Base-by-base conservation (phyloP, 2,329 filamentous ascomycete species). In the Cercospora sojina region DNA sequence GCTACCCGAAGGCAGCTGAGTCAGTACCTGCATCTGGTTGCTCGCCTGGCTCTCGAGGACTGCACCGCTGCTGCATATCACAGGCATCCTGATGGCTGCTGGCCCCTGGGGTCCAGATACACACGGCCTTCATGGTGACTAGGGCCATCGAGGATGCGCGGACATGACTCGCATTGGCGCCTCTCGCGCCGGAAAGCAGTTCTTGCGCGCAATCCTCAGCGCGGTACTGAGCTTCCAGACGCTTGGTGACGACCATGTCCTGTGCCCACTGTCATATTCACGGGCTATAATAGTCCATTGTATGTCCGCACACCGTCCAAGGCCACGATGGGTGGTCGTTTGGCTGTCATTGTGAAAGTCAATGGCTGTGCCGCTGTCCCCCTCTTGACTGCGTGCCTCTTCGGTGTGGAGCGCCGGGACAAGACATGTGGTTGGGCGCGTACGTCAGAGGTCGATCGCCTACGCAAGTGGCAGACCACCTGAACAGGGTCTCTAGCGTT, bases 401-500 rank as follows among this genome's bases (percentile, higher is more conserved):
- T 20, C 56, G 25, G 38, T 47, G 53, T 43, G 60, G 64, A 49
- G 56, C 25, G n/a, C 57, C 31, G 20, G 18, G 20, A 43, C 18
- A n/a, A 29, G 61, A 47, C 18, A 18, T 23, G 29, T 43, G 35
- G 32, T 41, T 35, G 29, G 23, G 27, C n/a, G n/a, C 27, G 49
- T 57, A 59, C 53, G 64, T 58, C 59, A 59, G 38, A 38, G 49
- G 60, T 60, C 29, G 65, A 67, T 67, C 65, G 18, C 65, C 51
- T 67, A 67, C 65, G 65, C 65, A 67, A 67, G 65, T 67, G 65
- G 65, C 65, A 62, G 27, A 57, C 31, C n/a, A 32, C 27, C 27
- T 57, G 13, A n/a, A 18, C 16, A 57, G 27, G 53, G 78, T 77
- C 0, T 76, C 78, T 67, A 76, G 77, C 1, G 63, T 79, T n/a